Percentiles rank a stretch among this genome's conserved stretches.
Conservation (phyloP, 768 basidiomycete genomes). For the Amanita subjunquillea region DNA sequence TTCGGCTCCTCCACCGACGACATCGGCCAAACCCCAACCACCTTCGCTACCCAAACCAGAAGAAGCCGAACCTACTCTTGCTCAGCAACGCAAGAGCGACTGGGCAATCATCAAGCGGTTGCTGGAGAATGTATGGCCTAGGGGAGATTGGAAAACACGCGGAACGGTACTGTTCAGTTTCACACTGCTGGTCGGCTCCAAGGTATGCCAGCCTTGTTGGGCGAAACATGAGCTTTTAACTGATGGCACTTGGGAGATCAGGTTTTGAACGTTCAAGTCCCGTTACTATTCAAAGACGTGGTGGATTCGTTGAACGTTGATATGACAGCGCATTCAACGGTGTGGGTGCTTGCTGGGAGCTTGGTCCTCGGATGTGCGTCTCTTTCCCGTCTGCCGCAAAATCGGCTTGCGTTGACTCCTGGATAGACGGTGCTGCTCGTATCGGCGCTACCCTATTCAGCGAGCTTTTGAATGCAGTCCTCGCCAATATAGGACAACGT, state of each 20-base stretch:
- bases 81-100: constrained; percentile 62
- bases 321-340: constrained; percentile 62
- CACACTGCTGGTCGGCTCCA: constrained; percentile 69
- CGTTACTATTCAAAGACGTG: constrained; percentile 85
- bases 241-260: constrained; percentile 17
- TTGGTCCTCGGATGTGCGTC: constrained; percentile 79
- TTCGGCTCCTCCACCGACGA: neutral
- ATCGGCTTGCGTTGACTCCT: neutral
- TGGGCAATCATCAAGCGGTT: constrained; percentile 80
- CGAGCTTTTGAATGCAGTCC: constrained; percentile 91
- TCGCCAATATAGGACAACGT: constrained; percentile 90
- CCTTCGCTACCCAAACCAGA: neutral
- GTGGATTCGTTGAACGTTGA: constrained; percentile 86
- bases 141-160: constrained; percentile 73
- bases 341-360: constrained; percentile 88
- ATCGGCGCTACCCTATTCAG: constrained; percentile 84
- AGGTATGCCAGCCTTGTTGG: constrained; percentile 40
- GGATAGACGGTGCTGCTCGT: constrained; percentile 79
- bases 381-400: constrained; percentile 2
- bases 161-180: constrained; percentile 78
- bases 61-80: constrained; percentile 19
- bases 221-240: neutral
- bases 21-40: neutral
- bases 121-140: constrained; percentile 90
- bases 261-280: constrained; percentile 98